A percentile compares a stretch with the other conserved stretches of the same genome.
Evolutionary conservation across 495 filamentous ascomycete genomes (phyloP).

Genomic region (Xylaria bambusicola): DNA sequence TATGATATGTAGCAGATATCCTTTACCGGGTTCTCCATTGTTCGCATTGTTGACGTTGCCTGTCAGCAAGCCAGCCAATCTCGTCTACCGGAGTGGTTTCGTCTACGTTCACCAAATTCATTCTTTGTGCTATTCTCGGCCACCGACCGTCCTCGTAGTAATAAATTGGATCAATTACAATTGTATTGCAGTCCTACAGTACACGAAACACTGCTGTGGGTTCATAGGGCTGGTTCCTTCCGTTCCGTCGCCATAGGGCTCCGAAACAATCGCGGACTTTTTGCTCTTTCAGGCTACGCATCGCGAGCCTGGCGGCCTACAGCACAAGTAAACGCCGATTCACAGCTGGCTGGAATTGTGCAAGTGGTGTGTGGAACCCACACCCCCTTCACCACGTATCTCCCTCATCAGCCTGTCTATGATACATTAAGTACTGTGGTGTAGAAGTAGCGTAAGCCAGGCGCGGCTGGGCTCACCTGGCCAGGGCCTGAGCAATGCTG

Average conservation of each 20-base stretch:
- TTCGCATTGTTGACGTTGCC: neutral
- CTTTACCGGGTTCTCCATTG: neutral
- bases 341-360: too few species aligned
- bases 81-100: neutral
- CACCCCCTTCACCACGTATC: too few species aligned
- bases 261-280: neutral
- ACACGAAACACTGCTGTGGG: constrained; percentile 5
- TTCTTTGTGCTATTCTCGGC: too few species aligned
- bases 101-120: too few species aligned
- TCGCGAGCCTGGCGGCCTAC: neutral
- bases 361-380: too few species aligned
- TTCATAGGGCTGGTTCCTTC: constrained; percentile 7
- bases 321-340: neutral
- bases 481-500: neutral
- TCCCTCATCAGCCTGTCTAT: too few species aligned
- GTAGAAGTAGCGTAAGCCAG: neutral
- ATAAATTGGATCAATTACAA: too few species aligned
- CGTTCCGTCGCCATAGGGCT: neutral
- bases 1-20: neutral
- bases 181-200: neutral
- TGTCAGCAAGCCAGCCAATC: neutral
- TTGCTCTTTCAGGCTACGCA: neutral
- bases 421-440: too few species aligned
- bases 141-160: too few species aligned
- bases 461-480: constrained; percentile 6